phyloP scores from a whole-genome alignment of 2,329 filamentous ascomycete species.

The Verticillium tricorpus region DNA sequence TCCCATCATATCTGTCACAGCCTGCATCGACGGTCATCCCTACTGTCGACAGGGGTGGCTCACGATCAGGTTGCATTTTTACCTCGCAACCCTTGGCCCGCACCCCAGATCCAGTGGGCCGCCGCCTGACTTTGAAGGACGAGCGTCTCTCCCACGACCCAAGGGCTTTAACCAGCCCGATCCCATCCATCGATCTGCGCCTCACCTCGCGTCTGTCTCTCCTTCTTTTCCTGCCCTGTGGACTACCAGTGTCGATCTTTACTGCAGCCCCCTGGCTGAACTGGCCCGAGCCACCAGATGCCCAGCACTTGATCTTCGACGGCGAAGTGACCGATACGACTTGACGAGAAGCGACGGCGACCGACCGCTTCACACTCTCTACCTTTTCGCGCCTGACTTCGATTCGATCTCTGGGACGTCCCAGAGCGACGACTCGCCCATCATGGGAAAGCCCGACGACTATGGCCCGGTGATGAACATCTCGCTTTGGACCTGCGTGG shows the following conservation, averaged over 20 bases:
- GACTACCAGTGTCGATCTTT: neutral
- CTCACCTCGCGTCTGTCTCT: neutral
- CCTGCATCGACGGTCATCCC: neutral
- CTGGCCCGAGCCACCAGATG: neutral
- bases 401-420: neutral
- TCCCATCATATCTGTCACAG: neutral
- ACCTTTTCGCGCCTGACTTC: neutral
- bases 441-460: constrained; percentile 2
- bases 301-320: neutral
- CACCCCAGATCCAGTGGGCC: neutral
- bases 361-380: neutral
- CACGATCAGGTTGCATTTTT: neutral
- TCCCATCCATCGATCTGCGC: neutral
- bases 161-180: neutral
- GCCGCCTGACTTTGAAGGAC: neutral
- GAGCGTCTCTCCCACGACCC: neutral
- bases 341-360: neutral
- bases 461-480: constrained; percentile 9
- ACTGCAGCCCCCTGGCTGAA: neutral
- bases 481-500: constrained; percentile 15
- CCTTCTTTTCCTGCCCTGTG: neutral
- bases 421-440: neutral
- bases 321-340: neutral
- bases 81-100: neutral
- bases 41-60: neutral